Conservation (phyloP, 108 stramenopile genomes). For the Pseudonitzschia pungens region DNA sequence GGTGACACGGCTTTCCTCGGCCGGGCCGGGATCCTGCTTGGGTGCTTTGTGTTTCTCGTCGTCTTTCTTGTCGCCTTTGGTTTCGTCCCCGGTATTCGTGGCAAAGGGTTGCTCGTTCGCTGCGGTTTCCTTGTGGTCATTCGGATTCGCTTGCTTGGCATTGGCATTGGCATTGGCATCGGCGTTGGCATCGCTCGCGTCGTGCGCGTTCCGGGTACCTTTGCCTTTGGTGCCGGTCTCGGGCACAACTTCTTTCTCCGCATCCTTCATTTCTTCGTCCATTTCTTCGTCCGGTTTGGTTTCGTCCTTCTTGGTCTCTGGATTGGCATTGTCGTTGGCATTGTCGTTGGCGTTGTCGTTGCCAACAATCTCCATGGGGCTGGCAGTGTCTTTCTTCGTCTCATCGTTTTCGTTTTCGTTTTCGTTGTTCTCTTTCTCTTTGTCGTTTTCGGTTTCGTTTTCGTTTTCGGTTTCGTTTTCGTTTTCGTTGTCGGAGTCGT, state of each 20-base stretch:
- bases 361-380: neutral
- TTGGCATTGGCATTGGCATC: constrained; percentile 26
- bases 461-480: constrained; percentile 24
- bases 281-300: neutral
- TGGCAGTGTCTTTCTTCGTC: neutral
- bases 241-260: constrained; percentile 1
- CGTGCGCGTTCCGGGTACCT: constrained; percentile 11
- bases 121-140: neutral
- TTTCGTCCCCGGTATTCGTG: constrained; percentile 11
- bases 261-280: constrained; percentile 22
- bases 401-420: constrained; percentile 21
- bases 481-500: constrained; percentile 30
- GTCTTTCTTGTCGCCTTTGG: constrained; percentile 36
- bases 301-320: neutral
- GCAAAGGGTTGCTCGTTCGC: neutral
- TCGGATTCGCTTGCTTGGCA: no score
- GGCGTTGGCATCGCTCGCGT: neutral
- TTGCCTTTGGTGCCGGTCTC: neutral
- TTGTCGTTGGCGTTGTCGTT: neutral
- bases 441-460: constrained; percentile 7
- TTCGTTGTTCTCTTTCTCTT: constrained; percentile 23
- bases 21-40: neutral
- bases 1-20: no score
- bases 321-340: neutral
- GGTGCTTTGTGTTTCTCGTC: constrained; percentile 6